A percentile compares a stretch with the other conserved stretches of the same genome.
These are phyloP conservation scores for Fomitopsis betulina DNA, from an alignment of 1,284 basidiomycete genomes.

Conservation along the genomic window DNA sequence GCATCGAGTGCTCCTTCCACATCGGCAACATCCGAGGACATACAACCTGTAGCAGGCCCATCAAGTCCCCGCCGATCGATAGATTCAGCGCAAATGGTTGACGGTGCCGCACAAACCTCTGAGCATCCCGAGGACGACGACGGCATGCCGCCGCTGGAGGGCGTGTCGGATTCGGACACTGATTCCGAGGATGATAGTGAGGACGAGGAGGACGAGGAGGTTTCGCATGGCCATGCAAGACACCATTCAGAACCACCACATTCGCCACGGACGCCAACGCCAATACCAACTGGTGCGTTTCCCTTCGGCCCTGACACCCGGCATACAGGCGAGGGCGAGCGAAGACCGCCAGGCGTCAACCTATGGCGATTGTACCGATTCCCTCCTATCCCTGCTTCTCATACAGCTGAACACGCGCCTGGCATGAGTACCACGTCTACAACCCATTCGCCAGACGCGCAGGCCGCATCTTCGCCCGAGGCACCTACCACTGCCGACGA, in stretches of 20 bases:
- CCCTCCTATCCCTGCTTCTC: constrained; percentile 50
- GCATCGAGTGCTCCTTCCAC: constrained; percentile 1
- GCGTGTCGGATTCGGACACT: constrained; percentile 19
- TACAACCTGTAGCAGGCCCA: constrained; percentile 9
- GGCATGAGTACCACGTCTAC: constrained; percentile 11
- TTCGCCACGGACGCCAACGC: constrained; percentile 15
- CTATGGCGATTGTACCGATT: constrained; percentile 81
- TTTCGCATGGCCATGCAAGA: neutral
- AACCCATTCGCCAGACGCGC: constrained; percentile 5
- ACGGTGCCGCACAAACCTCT: neutral
- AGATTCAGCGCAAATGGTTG: neutral
- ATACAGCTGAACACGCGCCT: constrained; percentile 19
- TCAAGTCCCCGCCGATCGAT: neutral
- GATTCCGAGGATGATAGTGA: constrained; percentile 12
- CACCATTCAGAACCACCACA: neutral
- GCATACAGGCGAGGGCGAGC: constrained; percentile 12
- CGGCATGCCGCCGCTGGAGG: constrained; percentile 26
- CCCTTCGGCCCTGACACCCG: constrained; percentile 12
- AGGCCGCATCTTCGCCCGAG: constrained; percentile 5
- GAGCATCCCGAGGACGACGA: constrained; percentile 17
- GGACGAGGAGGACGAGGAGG: constrained; percentile 8
- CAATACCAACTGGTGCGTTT: constrained; percentile 16
- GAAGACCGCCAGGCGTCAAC: constrained; percentile 47
- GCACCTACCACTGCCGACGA: constrained; percentile 7
- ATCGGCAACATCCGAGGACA: constrained; percentile 11